Percentiles rank a stretch among this genome's conserved stretches.
These are phyloP conservation scores for Nevesoporus exiguus DNA, from an alignment of 768 basidiomycete species.

Conservation along the genomic window DNA sequence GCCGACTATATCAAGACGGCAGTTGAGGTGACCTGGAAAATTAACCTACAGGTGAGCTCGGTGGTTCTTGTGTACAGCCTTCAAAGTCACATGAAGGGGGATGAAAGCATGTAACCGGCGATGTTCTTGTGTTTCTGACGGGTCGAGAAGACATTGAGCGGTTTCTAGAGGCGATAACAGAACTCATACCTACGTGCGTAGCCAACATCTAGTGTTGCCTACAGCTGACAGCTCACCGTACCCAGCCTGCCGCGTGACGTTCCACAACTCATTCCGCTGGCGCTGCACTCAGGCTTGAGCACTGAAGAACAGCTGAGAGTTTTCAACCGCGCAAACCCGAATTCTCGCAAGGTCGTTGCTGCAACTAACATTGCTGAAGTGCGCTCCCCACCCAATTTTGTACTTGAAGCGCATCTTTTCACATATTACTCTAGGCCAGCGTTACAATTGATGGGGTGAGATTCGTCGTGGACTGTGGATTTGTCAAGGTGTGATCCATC, in stretches of 20 bases:
- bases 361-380: conserved; percentile 97
- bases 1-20: conserved; percentile 81
- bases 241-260: conserved; percentile 52
- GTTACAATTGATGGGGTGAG: conserved; percentile 96
- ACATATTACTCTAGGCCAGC: conserved; percentile 58
- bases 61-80: background rate
- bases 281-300: conserved; percentile 86
- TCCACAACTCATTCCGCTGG: conserved; percentile 59
- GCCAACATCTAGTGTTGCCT: background rate
- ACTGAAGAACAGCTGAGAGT: conserved; percentile 85
- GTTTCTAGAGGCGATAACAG: conserved; percentile 75
- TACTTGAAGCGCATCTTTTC: background rate
- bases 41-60: conserved; percentile 65
- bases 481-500: conserved; percentile 72
- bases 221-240: background rate
- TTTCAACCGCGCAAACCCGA: conserved; percentile 73
- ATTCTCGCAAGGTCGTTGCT: conserved; percentile 84
- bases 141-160: conserved; percentile 96
- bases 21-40: conserved; percentile 79
- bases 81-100: background rate
- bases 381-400: conserved; percentile 4
- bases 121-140: conserved; percentile 91
- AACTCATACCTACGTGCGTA: conserved; percentile 67
- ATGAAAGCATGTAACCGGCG: conserved; percentile 72
- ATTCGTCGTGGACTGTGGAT: conserved; percentile 91